Percentiles rank a stretch among this genome's conserved stretches.
phyloP scores from a whole-genome alignment of 495 filamentous ascomycete species.

The Oleoguttula mirabilis region DNA sequence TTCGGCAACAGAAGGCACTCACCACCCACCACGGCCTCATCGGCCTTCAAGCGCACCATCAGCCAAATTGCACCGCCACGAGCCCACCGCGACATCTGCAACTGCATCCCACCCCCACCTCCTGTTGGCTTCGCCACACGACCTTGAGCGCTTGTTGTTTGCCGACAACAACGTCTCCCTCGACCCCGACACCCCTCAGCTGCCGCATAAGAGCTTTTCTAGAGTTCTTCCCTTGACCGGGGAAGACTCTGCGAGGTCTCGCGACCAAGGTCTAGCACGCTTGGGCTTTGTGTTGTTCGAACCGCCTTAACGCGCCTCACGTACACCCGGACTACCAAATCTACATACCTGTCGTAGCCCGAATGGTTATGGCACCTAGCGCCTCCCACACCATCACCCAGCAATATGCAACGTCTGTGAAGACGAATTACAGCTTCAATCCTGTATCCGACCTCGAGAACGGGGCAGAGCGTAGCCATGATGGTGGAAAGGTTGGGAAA shows the following conservation, averaged over 20 bases:
- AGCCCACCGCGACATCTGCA: conserved; percentile 50
- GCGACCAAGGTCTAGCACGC: conserved; percentile 50
- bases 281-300: conserved; percentile 75
- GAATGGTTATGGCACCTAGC: conserved; percentile 63
- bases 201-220: conserved; percentile 97
- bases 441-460: conserved; percentile 1
- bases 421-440: conserved; percentile 8
- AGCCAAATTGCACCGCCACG: conserved; percentile 59
- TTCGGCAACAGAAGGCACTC: conserved; percentile 5
- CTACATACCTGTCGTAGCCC: too few relatives aligned
- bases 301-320: conserved; percentile 61
- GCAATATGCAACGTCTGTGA: conserved; percentile 25
- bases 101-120: conserved; percentile 54
- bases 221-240: conserved; percentile 91
- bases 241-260: conserved; percentile 88
- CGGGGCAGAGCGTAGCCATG: not conserved
- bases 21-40: conserved; percentile 11
- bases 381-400: conserved; percentile 44
- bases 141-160: conserved; percentile 38
- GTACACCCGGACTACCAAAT: too few relatives aligned
- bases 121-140: conserved; percentile 39
- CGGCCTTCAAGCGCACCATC: not conserved
- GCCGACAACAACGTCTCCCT: conserved; percentile 39
- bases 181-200: conserved; percentile 55
- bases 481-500: conserved; percentile 25